These are phyloP conservation scores for Bipolaris gigantea DNA, from an alignment of 2,329 filamentous ascomycete species.

Conservation along the genomic window DNA sequence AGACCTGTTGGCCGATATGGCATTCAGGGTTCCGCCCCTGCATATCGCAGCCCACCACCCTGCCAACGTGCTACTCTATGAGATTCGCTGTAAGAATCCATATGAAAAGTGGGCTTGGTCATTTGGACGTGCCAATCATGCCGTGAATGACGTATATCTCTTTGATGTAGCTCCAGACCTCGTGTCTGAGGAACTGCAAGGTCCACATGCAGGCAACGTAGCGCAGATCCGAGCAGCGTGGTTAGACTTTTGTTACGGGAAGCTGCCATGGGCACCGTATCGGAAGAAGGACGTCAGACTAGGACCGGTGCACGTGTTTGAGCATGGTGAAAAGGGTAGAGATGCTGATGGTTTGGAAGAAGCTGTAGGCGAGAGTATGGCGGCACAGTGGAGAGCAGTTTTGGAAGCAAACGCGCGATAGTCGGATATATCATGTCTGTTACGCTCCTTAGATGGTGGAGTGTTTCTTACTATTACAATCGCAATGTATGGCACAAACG, in stretches of 20 bases:
- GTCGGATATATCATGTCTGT: neutral
- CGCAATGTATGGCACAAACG: no score
- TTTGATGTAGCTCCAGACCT: neutral
- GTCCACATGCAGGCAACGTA: neutral
- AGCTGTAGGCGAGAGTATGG: neutral
- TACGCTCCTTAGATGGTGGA: neutral
- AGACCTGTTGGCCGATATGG: neutral
- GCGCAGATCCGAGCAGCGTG: neutral
- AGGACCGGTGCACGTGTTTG: neutral
- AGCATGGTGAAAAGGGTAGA: neutral
- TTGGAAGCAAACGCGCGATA: neutral
- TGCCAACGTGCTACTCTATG: neutral
- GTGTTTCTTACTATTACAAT: no score
- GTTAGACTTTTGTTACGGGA: neutral
- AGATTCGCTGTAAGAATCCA: neutral
- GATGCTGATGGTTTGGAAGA: neutral
- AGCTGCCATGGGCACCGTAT: neutral
- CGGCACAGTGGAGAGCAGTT: neutral
- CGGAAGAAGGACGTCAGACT: neutral
- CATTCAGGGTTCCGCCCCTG: neutral
- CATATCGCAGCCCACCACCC: neutral
- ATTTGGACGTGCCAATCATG: neutral
- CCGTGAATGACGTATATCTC: neutral
- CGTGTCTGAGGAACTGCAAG: neutral
- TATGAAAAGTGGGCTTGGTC: neutral